Percentiles rank a stretch among this genome's conserved stretches.
These are phyloP conservation scores for Mycena kentingensis DNA, from an alignment of 768 basidiomycete species.

Conservation along the genomic window DNA sequence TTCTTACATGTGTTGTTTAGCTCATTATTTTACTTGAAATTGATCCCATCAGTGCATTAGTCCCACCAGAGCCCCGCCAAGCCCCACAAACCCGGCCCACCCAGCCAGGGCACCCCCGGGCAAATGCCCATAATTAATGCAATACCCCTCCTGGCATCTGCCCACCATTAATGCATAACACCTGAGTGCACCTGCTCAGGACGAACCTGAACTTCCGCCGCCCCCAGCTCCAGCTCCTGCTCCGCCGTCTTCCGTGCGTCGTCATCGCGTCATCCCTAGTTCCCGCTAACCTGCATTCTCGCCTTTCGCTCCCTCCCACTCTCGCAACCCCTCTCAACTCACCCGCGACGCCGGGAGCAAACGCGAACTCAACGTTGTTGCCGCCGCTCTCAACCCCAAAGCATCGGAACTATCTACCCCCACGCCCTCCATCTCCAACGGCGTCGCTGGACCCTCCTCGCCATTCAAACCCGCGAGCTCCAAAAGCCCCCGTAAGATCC, in stretches of 20 bases:
- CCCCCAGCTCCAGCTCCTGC: no score
- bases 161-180: no score
- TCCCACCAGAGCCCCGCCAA: no score
- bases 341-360: constrained; percentile 20
- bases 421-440: not conserved
- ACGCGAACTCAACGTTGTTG: constrained; percentile 16
- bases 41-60: no score
- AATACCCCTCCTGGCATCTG: no score
- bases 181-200: no score
- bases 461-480: constrained; percentile 17
- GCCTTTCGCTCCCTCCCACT: not conserved
- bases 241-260: not conserved
- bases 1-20: no score
- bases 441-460: not conserved
- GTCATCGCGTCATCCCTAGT: not conserved
- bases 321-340: constrained; percentile 20
- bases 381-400: constrained; percentile 16
- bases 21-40: no score
- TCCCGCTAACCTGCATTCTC: not conserved
- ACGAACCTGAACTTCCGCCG: no score
- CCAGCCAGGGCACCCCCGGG: no score
- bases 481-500: not conserved
- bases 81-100: no score
- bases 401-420: constrained; percentile 11
- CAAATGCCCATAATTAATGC: no score